Base-by-base conservation (phyloP, 192 early-diverging fungal species). In the Ramicandelaber brevisporus region DNA sequence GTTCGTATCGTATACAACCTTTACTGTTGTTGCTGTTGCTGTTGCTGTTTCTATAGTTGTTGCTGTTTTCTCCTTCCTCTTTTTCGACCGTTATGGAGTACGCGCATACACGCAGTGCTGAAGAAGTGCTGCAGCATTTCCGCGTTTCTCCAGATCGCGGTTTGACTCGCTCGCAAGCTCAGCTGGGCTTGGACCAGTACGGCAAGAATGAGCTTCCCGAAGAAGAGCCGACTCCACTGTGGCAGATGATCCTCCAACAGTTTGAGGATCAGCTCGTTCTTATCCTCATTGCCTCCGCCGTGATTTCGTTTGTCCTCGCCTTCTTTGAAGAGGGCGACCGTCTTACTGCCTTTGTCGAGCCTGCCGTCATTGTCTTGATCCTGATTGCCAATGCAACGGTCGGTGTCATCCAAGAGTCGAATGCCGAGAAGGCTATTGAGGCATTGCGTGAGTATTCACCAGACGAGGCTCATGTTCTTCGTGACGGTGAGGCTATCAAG, bases 211-310 rank as follows among this genome's bases (percentile, higher is more conserved):
- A 82, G 53, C 63, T 99, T 20, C 82, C 89, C 30, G 70, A 79
- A 23, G 84, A 93, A 20, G 74, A 78, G 18, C 53, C 70, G 11
- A 92, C 84, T 3, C 84, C 93, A 8, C 51, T 96, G 3, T 88
- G 78, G 74, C 54, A 79, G 41, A 65, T 99, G 36, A 78, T 99
- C 30, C 42, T 85, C 28, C 89, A 87, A 51, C 93, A 99, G 57
- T 96, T 99, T 55, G 61, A 92, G 55, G 93, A 99, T 61, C 89
- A 96, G 49, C 70, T 99, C 20, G 93, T 99, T 14, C 57, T 96
- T 20, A 99, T 99, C 34, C 62, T 99, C 17, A 59, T 96, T 2
- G 58, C 50, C 31, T 87, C 93, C 12, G 93, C 93, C 20, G 64
- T 55, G 8, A 56, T 99, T 12, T 96, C 89, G 18, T 80, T 99